Evolutionary conservation across 2,329 filamentous ascomycete genomes (phyloP), one percentile per base, ranked within the genome.

Genomic region (Penicillium sp.): DNA sequence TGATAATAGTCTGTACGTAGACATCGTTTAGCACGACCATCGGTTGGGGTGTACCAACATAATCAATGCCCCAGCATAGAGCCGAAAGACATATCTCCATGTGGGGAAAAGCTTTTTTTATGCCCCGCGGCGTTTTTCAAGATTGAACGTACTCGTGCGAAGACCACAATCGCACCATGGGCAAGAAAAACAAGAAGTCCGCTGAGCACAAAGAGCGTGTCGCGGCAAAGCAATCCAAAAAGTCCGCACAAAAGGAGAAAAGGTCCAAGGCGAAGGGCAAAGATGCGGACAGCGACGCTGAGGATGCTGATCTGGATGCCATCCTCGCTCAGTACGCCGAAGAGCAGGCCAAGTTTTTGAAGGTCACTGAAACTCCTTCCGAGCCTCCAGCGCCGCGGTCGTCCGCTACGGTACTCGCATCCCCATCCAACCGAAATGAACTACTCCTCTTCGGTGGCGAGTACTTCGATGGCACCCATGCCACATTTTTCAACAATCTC

Each of bases 381-480:
- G 78, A 72, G 2, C 86, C 90, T 13, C 93, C 93, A 1, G 80
- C 81, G 38, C 79, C 89, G 15, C 81, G 93, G 36, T 81, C 86
- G 15, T 91, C 89, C 5, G 80, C 87, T 6, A 88, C 87, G 0
- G 71, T 98, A 43, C 77, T 96, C 52, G 88, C 87, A 14, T 91
- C 86, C 26, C 93, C 93, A 1, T 80, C 84, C 20, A 91, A 94
- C 68, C 80, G 78, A 56, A 94, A 93, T 66, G 89, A 94, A 63
- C 70, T 98, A 41, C 82, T 97, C 51, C 71, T 97, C 4, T 98
- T 94, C 65, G 93, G 91, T 11, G 93, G 93, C 51, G 93, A 98
- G 72, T 94, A 90, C 61, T 97, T 88, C 70, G 94, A 97, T 68
- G 93, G 93, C 4, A 86, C 86, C 2, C 72, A 93, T 40, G 93